These are phyloP conservation scores for Trametes versicolor DNA, from an alignment of 1,284 basidiomycete species.

Conservation along the genomic window DNA sequence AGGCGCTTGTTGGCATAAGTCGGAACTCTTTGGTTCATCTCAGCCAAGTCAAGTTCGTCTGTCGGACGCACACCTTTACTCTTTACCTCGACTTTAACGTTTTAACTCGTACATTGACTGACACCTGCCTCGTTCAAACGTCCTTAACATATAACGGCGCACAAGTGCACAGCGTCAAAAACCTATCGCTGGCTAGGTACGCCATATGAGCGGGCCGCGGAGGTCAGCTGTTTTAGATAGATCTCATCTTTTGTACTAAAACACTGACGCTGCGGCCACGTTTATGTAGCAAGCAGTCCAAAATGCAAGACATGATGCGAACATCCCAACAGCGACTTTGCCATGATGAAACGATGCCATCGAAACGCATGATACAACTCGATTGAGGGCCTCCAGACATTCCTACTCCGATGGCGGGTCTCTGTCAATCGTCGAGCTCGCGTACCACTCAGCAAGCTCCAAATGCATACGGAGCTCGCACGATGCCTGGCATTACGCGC, in stretches of 20 bases:
- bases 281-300: background rate
- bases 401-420: conserved; percentile 6
- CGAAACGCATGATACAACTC: conserved; percentile 7
- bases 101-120: too few species aligned
- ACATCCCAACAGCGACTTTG: conserved; percentile 1
- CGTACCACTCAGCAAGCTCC: background rate
- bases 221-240: background rate
- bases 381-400: background rate
- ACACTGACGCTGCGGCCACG: background rate
- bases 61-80: background rate
- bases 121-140: too few species aligned
- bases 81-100: too few species aligned
- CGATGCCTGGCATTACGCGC: background rate
- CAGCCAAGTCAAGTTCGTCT: background rate
- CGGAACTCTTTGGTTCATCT: conserved; percentile 12
- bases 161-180: too few species aligned
- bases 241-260: background rate
- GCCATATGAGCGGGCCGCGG: too few species aligned
- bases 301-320: background rate
- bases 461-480: background rate
- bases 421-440: background rate
- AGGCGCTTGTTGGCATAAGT: too few species aligned
- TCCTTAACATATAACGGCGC: too few species aligned
- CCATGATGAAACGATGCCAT: conserved; percentile 5
- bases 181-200: too few species aligned